Evolutionary conservation across 495 filamentous ascomycete species (phyloP).

Genomic region (Penicillium parvum): DNA sequence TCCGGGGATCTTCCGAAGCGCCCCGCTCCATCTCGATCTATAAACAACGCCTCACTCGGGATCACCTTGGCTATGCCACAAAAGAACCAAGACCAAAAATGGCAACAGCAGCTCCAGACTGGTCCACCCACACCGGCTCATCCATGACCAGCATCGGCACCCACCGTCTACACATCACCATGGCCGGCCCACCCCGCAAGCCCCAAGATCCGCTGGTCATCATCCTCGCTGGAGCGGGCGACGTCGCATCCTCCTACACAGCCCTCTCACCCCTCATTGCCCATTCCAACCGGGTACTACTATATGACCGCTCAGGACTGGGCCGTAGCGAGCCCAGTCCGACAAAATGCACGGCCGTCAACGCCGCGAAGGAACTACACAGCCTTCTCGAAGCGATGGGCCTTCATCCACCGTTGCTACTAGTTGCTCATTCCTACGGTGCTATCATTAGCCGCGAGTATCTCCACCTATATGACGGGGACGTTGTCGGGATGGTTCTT

Average conservation of each 20-base stretch:
- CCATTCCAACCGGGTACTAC: slow-evolving; percentile 25
- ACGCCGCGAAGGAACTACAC: slow-evolving; percentile 31
- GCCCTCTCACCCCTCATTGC: slow-evolving; percentile 32
- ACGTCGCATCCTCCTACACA: slow-evolving; percentile 40
- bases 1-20: background rate
- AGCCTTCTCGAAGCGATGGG: slow-evolving; percentile 19
- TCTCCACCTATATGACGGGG: slow-evolving; percentile 28
- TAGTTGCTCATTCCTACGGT: slow-evolving; percentile 51
- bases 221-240: slow-evolving; percentile 44
- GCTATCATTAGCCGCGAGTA: slow-evolving; percentile 48
- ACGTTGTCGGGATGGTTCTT: slow-evolving; percentile 39
- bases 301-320: slow-evolving; percentile 43
- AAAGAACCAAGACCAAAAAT: background rate
- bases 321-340: slow-evolving; percentile 31
- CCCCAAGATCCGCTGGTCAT: slow-evolving; percentile 35
- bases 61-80: background rate
- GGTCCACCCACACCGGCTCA: slow-evolving; percentile 2
- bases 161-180: slow-evolving; percentile 31
- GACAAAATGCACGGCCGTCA: slow-evolving; percentile 12
- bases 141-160: slow-evolving; percentile 29
- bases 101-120: background rate
- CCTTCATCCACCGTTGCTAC: slow-evolving; percentile 32
- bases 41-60: background rate
- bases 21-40: slow-evolving; percentile 2
- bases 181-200: slow-evolving; percentile 19